These are phyloP conservation scores for Dictyostelium citrinum DNA, from an alignment of 78 protist genomes.

Conservation along the genomic window DNA sequence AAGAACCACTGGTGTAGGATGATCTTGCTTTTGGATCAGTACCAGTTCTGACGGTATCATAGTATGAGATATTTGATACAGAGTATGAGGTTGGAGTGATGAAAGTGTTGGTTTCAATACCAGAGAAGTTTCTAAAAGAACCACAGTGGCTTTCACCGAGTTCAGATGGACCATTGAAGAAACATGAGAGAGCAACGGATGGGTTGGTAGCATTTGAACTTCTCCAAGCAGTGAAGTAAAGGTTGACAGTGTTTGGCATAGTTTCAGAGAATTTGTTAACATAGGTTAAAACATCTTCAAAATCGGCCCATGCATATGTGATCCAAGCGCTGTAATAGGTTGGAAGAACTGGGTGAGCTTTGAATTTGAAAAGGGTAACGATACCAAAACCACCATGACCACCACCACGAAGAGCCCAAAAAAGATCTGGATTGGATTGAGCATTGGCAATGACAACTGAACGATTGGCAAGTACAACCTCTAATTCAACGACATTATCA, in stretches of 20 bases:
- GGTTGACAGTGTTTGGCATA: conserved; percentile 21
- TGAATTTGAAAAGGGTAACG: conserved; percentile 50
- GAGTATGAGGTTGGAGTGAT: not conserved
- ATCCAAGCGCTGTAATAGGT: conserved; percentile 48
- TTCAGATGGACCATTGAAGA: conserved; percentile 14
- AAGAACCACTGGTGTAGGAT: conserved; percentile 45
- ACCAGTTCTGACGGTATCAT: conserved; percentile 38
- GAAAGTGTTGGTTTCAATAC: not conserved
- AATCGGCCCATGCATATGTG: conserved; percentile 21
- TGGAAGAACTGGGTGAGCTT: conserved; percentile 16
- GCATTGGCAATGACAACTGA: conserved; percentile 25
- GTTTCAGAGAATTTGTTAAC: conserved; percentile 6
- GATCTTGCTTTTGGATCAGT: conserved; percentile 61
- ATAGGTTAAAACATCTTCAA: conserved; percentile 19
- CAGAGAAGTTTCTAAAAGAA: not conserved
- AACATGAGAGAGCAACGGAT: conserved; percentile 44
- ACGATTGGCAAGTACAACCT: conserved; percentile 74
- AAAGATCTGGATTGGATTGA: conserved; percentile 33
- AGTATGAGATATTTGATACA: not conserved
- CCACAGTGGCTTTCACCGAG: conserved; percentile 25
- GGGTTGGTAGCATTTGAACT: conserved; percentile 4
- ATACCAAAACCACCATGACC: conserved; percentile 82
- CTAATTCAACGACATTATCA: conserved; percentile 62
- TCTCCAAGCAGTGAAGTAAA: conserved; percentile 45
- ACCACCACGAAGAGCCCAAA: conserved; percentile 82